These are phyloP conservation scores for Fomitopsis serialis DNA, from an alignment of 768 basidiomycete genomes.

Conservation along the genomic window DNA sequence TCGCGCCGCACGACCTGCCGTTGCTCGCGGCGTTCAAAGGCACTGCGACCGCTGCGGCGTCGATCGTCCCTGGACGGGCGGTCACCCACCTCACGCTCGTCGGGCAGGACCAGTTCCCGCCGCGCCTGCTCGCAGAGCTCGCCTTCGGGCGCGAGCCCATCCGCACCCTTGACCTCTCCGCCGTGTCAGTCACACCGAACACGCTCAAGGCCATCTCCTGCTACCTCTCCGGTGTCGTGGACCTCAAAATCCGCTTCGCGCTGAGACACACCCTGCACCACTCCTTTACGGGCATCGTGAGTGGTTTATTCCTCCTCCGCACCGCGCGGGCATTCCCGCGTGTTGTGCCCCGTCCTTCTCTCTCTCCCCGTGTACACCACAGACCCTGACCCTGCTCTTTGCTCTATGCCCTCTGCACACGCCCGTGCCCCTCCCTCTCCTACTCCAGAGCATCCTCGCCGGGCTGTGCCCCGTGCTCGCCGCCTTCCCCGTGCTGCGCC, in stretches of 20 bases:
- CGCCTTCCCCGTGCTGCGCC: slow-evolving; percentile 41
- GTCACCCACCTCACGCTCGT: slow-evolving; percentile 51
- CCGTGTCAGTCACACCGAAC: slow-evolving; percentile 52
- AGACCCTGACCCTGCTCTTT: not conserved
- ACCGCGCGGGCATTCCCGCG: not conserved
- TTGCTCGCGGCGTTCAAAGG: slow-evolving; percentile 53
- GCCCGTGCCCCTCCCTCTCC: no score
- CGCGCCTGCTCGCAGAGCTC: slow-evolving; percentile 45
- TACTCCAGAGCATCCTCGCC: slow-evolving; percentile 56
- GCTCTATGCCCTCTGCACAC: slow-evolving; percentile 3
- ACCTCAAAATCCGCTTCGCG: slow-evolving; percentile 51
- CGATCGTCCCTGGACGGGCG: slow-evolving; percentile 56
- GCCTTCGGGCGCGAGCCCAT: slow-evolving; percentile 43
- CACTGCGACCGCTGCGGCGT: slow-evolving; percentile 51
- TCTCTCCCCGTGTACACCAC: not conserved
- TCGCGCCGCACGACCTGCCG: slow-evolving; percentile 42
- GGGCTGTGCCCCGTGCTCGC: slow-evolving; percentile 54
- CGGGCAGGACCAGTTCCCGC: slow-evolving; percentile 52
- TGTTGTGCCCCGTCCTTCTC: not conserved
- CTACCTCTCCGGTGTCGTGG: slow-evolving; percentile 44
- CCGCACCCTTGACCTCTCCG: slow-evolving; percentile 51
- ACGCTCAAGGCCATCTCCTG: slow-evolving; percentile 52
- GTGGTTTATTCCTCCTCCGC: slow-evolving; percentile 18
- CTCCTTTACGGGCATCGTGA: slow-evolving; percentile 60
- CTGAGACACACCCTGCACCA: slow-evolving; percentile 63